Evolutionary conservation across 2,329 filamentous ascomycete genomes (phyloP).

Genomic region (Rhytidhysteron rufulum): DNA sequence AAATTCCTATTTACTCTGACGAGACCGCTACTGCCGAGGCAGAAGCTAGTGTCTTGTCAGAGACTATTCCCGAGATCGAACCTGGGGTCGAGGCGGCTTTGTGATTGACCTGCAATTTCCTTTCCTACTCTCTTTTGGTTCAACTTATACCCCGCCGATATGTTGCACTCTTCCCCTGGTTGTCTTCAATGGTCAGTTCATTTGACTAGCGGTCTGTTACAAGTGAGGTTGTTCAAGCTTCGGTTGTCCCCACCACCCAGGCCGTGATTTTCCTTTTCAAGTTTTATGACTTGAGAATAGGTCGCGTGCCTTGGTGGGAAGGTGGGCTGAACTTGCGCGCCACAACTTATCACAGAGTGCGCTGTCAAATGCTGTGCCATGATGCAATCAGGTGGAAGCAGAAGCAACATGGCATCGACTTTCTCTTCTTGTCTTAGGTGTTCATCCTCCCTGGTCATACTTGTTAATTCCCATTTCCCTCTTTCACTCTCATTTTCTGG

Average conservation of each 20-base stretch:
- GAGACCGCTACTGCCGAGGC: slow-evolving; percentile 1
- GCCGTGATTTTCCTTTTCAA: slow-evolving; percentile 5
- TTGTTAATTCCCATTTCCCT: background rate
- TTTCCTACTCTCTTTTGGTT: background rate
- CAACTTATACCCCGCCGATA: no score
- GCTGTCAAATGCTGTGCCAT: background rate
- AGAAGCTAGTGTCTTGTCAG: background rate
- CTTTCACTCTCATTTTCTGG: background rate
- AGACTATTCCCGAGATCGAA: background rate
- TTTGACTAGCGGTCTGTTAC: background rate
- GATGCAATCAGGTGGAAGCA: background rate
- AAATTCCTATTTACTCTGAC: slow-evolving; percentile 5
- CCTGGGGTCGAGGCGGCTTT: background rate
- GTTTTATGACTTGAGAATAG: slow-evolving; percentile 2
- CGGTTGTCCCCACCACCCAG: slow-evolving; percentile 5
- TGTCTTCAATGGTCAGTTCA: background rate
- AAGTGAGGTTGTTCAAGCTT: background rate
- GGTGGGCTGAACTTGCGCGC: slow-evolving; percentile 3
- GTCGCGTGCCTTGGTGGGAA: slow-evolving; percentile 3
- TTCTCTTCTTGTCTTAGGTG: background rate
- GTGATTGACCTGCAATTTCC: background rate
- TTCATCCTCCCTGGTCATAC: background rate
- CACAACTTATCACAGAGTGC: background rate
- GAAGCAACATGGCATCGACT: background rate
- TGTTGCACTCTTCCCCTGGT: background rate